Evolutionary conservation across 2,329 filamentous ascomycete genomes (phyloP), one percentile per base, ranked within the genome.

Genomic region (Alternaria sp.): DNA sequence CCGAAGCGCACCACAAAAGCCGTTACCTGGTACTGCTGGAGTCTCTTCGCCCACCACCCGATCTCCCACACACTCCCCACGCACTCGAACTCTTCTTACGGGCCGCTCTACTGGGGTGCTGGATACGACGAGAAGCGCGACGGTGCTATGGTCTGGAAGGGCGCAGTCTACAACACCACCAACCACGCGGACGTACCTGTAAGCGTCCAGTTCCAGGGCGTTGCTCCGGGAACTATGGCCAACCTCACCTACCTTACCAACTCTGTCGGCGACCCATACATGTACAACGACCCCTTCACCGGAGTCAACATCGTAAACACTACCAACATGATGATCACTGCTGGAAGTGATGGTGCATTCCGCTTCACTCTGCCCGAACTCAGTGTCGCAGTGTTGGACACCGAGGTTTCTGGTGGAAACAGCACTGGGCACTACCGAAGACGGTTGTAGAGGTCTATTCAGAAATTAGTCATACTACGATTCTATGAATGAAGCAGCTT

Each of bases 351-450:
- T 26, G 86, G 86, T 2, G 72, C 67, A 2, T 87, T 88, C 65
- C 74, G 74, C 43, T 88, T 88, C 65, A 78, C 71, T 26, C 61
- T 89, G 68, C 86, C 86, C 0, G 78, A 85, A 64, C 74, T 87
- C 58, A 87, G 85, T 64, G 82, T 88, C 49, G 85, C 85, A 14
- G 82, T 88, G 3, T 69, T 89, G 53, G 84, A 87, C 42, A 74
- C 71, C 16, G 76, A 69, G 39, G 43, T 57, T 48, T 12, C 36
- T 7, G 46, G 44, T 42, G 34, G 52, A 39, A 56, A 56, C 18
- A 51, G 39, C 20, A 59, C 52, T 34, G 22, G 30, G 0, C 38
- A 39, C 11, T 59, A 51, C 18, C 39, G 39, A 3, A 48, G 51
- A 12, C 16, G 46, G n/a, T 12, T 41, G 46, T 51, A 22, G 24